These are phyloP conservation scores for Geranomyces michiganensis DNA, from an alignment of 192 early-diverging fungal species.

Conservation along the genomic window DNA sequence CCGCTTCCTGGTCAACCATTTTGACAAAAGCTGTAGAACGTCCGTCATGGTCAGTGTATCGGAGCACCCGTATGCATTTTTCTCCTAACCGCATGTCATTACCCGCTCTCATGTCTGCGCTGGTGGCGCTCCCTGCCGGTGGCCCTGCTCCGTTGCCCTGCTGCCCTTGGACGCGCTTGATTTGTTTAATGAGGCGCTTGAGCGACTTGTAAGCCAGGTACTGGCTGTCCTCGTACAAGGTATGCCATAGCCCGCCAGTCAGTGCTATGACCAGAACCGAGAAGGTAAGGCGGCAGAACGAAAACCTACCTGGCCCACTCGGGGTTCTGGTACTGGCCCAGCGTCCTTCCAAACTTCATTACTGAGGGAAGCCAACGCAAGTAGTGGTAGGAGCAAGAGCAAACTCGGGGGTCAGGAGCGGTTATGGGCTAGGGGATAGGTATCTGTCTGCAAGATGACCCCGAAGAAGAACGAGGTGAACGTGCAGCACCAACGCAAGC, in stretches of 20 bases:
- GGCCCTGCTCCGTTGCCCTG: neutral
- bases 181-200: constrained; percentile 28
- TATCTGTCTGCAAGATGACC: no score
- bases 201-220: constrained; percentile 34
- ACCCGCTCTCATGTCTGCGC: constrained; percentile 11
- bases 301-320: constrained; percentile 32
- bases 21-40: constrained; percentile 18
- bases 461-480: no score
- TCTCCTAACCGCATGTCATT: neutral
- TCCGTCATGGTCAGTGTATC: neutral
- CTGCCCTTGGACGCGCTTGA: constrained; percentile 5
- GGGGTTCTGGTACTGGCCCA: constrained; percentile 26
- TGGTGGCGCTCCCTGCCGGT: neutral
- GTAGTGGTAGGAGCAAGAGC: no score
- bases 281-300: neutral
- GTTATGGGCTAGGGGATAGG: no score
- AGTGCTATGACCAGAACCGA: neutral
- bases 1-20: constrained; percentile 14
- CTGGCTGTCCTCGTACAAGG: constrained; percentile 9
- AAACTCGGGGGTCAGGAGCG: no score
- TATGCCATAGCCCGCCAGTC: no score
- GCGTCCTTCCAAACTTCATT: constrained; percentile 38
- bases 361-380: no score
- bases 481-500: no score
- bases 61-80: neutral